phyloP scores from a whole-genome alignment of 345 rosid species.

The Eucalyptus rudis region DNA sequence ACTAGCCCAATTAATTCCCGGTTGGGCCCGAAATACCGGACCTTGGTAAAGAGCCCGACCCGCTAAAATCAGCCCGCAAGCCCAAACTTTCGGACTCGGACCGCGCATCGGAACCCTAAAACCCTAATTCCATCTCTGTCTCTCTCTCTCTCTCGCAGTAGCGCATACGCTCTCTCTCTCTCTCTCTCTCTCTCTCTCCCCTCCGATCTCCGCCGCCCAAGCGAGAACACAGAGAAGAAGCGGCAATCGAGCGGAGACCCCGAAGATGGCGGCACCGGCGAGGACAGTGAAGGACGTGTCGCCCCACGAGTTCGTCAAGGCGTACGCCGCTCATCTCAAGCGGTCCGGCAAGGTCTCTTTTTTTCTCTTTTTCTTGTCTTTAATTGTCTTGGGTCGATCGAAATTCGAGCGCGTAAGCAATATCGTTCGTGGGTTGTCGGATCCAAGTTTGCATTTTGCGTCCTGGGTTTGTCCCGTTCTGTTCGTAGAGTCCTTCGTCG shows the following conservation, averaged over 20 bases:
- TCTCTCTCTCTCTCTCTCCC: not conserved
- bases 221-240: not conserved
- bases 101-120: not conserved
- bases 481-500: not conserved
- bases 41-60: not conserved
- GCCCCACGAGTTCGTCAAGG: constrained; percentile 46
- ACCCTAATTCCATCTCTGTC: not conserved
- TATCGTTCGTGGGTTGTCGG: not conserved
- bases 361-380: accelerated
- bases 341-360: constrained; percentile 38
- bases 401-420: not conserved
- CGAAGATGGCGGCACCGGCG: constrained; percentile 6
- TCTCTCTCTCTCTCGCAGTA: not conserved
- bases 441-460: not conserved
- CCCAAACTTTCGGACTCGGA: not conserved
- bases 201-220: not conserved
- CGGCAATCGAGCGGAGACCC: not conserved
- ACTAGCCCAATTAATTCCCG: not conserved
- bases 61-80: not conserved
- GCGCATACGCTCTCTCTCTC: not conserved
- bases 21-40: not conserved
- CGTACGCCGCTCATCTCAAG: constrained; percentile 38
- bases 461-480: not conserved
- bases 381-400: not conserved
- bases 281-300: constrained; percentile 37